These are phyloP conservation scores for Termitomyces bulborhizus DNA, from an alignment of 768 basidiomycete species.

Conservation along the genomic window DNA sequence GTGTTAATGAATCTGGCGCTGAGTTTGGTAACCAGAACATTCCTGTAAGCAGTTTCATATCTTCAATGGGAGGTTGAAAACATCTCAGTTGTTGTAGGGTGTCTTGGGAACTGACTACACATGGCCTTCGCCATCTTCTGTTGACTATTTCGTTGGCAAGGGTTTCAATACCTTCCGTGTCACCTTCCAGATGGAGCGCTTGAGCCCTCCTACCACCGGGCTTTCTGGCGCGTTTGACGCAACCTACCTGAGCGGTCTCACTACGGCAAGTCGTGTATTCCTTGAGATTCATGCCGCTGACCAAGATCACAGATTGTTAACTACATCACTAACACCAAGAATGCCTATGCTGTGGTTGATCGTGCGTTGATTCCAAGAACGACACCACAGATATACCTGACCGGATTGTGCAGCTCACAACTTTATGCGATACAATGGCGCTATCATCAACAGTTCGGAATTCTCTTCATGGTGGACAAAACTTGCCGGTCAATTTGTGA, in stretches of 20 bases:
- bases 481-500: conserved; percentile 48
- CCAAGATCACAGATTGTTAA: conserved; percentile 36
- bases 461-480: conserved; percentile 47
- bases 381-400: not conserved
- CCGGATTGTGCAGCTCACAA: conserved; percentile 39
- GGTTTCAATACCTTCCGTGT: conserved; percentile 62
- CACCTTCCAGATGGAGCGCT: conserved; percentile 53
- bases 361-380: conserved; percentile 27
- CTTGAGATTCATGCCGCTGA: not conserved
- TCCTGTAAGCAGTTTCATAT: conserved; percentile 32
- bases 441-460: conserved; percentile 40
- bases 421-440: conserved; percentile 53
- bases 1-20: conserved; percentile 57
- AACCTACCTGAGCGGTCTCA: conserved; percentile 46
- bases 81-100: conserved; percentile 19
- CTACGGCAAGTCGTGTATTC: conserved; percentile 25
- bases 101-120: conserved; percentile 38
- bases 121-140: conserved; percentile 40
- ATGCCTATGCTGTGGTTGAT: conserved; percentile 50
- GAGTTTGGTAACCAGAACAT: conserved; percentile 47
- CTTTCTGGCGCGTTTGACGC: conserved; percentile 47
- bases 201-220: conserved; percentile 46
- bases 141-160: conserved; percentile 43
- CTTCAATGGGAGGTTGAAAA: not conserved
- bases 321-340: conserved; percentile 52